phyloP scores from a whole-genome alignment of 108 stramenopile genomes.

The Nitzschia sp. region DNA sequence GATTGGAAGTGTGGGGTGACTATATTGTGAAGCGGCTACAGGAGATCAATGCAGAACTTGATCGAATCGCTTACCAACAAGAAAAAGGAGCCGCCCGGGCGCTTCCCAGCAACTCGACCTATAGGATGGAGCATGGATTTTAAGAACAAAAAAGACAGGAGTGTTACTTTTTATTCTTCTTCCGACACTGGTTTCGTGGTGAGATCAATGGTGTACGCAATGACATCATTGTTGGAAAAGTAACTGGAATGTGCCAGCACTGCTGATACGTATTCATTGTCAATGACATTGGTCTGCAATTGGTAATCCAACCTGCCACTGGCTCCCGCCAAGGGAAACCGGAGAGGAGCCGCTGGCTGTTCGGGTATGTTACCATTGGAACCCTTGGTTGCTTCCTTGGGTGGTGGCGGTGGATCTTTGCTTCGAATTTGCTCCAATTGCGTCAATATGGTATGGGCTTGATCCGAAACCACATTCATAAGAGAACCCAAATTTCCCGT shows the following conservation, averaged over 20 bases:
- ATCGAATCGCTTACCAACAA: background rate
- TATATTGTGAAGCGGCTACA: slow-evolving; percentile 16
- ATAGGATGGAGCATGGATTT: too few relatives aligned
- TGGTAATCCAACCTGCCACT: slow-evolving; percentile 49
- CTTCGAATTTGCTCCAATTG: slow-evolving; percentile 22
- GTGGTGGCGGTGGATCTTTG: background rate
- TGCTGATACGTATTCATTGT: slow-evolving; percentile 78
- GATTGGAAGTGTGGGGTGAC: slow-evolving; percentile 33
- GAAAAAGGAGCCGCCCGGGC: background rate
- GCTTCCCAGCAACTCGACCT: too few relatives aligned
- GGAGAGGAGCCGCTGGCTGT: slow-evolving; percentile 6
- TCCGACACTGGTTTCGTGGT: background rate
- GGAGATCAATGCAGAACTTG: slow-evolving; percentile 21
- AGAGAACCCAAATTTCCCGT: slow-evolving; percentile 11
- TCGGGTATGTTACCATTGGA: background rate
- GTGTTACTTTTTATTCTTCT: too few relatives aligned
- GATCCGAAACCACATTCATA: slow-evolving; percentile 19
- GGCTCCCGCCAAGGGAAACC: slow-evolving; percentile 67
- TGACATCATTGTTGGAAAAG: slow-evolving; percentile 60
- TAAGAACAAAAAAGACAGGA: too few relatives aligned
- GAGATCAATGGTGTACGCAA: slow-evolving; percentile 66
- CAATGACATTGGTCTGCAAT: slow-evolving; percentile 71
- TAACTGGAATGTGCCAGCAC: slow-evolving; percentile 70
- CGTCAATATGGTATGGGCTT: slow-evolving; percentile 17
- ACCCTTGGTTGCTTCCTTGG: background rate